Base-by-base conservation (phyloP, 371 early-diverging fungal genomes). In the Mortierella sp. region DNA sequence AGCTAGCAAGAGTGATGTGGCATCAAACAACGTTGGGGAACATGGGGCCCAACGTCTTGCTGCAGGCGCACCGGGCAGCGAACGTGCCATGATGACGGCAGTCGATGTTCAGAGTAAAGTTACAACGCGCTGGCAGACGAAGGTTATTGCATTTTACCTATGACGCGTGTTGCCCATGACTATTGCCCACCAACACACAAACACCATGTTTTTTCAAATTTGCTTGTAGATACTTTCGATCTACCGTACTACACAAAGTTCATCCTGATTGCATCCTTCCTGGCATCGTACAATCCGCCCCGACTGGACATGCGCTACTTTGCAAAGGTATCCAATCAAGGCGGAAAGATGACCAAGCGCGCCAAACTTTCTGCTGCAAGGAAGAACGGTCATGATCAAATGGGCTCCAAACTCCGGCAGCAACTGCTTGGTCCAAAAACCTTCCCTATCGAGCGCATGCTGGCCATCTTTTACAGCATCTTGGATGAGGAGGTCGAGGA, bases 231-330 rank as follows among this genome's bases (percentile, higher is more conserved):
- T 17, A 82, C 83, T 9, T 81, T 88, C 21, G 91, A 92, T 44
- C 58, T 92, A n/a, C 93, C 93, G 0, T 89, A 88, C 66, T 92
- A 87, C 60, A 88, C 93, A 50, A 91, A 93, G 58, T 97, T 91
- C 63, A 82, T 98, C 23, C 79, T 97, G 12, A 88, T 98, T 21
- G 93, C 98, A 0, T 81, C 95, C 2, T 98, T 90, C 64, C 61
- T 98, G 56, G 97, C 97, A 5, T 94, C 95, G 0, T 97, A 95
- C 78, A 97, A 98, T 69, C 97, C 98, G 17, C 87, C 93, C 11
- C 71, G 89, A 23, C 82, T 93, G 43, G 98, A 98, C 79, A 82
- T 89, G 19, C 87, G 93, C 4, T 94, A 92, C 53, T 98, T 97
- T 83, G 75, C 95, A 17, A 83, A 84, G 60, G 71, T 80, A 4